Evolutionary conservation across 2,329 filamentous ascomycete species (phyloP).

Genomic region (Celoporthe dispersa): DNA sequence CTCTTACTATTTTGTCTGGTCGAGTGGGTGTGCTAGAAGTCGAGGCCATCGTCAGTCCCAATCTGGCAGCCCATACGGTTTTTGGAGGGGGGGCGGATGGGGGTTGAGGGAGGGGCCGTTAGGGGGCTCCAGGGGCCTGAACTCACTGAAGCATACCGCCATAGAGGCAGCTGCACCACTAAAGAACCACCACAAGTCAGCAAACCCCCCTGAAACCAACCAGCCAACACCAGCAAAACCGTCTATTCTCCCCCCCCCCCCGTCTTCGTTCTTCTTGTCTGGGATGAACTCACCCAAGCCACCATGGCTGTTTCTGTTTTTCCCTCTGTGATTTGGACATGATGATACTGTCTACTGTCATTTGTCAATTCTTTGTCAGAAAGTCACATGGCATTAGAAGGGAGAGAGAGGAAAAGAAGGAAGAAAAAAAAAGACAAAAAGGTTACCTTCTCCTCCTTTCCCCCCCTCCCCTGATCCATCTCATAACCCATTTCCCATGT

Average conservation of each 20-base stretch:
- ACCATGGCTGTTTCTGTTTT: conserved; percentile 47
- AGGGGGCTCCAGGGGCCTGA: background rate
- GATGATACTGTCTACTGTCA: background rate
- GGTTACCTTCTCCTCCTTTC: too few relatives aligned
- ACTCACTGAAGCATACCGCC: conserved; percentile 51
- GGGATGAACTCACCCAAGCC: conserved; percentile 45
- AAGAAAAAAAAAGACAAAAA: background rate
- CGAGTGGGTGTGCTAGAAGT: conserved; percentile 46
- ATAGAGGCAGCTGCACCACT: conserved; percentile 50
- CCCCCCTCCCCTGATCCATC: background rate
- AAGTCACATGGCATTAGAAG: background rate
- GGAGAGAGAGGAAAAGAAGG: too few relatives aligned
- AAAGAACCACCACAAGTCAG: background rate
- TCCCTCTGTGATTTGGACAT: conserved; percentile 25
- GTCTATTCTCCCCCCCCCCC: too few relatives aligned
- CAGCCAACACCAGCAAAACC: background rate
- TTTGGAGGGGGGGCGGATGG: background rate
- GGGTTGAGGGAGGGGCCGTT: too few relatives aligned
- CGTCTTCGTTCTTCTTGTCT: too few relatives aligned
- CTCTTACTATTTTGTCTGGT: conserved; percentile 51
- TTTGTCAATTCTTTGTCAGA: background rate
- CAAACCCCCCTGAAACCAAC: background rate
- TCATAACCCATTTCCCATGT: background rate
- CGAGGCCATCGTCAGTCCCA: conserved; percentile 23
- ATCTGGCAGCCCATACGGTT: background rate